Evolutionary conservation across 2,329 filamentous ascomycete species (phyloP), one percentile per base, ranked within the genome.

Genomic region (Pyrenophora teres): DNA sequence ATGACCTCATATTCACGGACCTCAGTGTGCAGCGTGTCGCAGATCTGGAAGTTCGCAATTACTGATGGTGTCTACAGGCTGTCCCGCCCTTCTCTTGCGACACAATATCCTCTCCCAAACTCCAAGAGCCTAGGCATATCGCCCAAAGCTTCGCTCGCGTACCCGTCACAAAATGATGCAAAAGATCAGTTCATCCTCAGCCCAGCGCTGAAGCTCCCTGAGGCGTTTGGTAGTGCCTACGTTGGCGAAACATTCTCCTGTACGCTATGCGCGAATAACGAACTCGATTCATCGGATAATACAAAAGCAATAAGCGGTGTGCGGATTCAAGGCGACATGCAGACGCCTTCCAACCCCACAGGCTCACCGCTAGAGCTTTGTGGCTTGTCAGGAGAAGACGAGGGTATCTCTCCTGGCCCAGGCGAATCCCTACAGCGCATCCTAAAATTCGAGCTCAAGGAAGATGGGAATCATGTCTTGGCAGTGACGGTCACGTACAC

Each of bases 241-340:
- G 93, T 97, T 16, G 94, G 94, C 64, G 92, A 97, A 77, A 91
- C 88, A 0, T 97, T 99, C 76, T 87, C 88, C 59, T 99, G 94
- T 76, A 96, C 93, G 1, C 81, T 97, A 18, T 96, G 92, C 76
- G 92, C 90, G n/a, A 97, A 96, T 78, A 93, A 97, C 71, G 93
- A 97, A 68, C 74, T 86, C 1, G 64, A 72, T 16, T 59, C 74
- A 35, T 48, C 57, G 1, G 68, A 74, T 40, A 69, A 72, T 3
- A 75, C 70, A 6, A 73, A 76, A 54, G 77, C 76, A 39, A 86
- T 96, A 35, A 87, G 85, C 56, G 89, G 89, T 50, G 88, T 97
- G 45, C 84, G 86, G 47, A 90, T 97, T 64, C 84, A 89, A 49
- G 94, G 92, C 0, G 92, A 97, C 75, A 95, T 99, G 87, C 95